Conservation (phyloP, 495 filamentous ascomycete species). For the Aspergillus wentii region DNA sequence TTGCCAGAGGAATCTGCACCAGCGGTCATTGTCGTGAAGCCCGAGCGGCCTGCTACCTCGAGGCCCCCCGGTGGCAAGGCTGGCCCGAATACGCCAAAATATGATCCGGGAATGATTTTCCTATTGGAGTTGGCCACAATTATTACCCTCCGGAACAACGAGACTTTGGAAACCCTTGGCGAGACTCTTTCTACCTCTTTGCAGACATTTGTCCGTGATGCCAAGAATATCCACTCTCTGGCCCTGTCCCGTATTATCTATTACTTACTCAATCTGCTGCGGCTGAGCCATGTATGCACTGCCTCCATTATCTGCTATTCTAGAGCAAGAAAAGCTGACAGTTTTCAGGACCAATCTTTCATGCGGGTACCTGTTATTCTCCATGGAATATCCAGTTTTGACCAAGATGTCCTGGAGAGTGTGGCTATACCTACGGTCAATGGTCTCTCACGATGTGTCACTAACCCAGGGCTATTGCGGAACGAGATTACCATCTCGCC, state of each 20-base stretch:
- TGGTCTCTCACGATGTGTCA: slow-evolving; percentile 75
- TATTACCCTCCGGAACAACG: slow-evolving; percentile 69
- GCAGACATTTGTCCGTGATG: slow-evolving; percentile 75
- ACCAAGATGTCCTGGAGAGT: slow-evolving; percentile 68
- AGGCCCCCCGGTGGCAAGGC: slow-evolving; percentile 36
- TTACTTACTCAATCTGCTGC: slow-evolving; percentile 79
- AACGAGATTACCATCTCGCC: slow-evolving; percentile 94
- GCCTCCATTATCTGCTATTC: neutral
- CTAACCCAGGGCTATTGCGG: slow-evolving; percentile 66
- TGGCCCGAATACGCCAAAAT: slow-evolving; percentile 56
- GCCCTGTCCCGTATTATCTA: slow-evolving; percentile 78
- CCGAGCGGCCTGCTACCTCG: slow-evolving; percentile 61
- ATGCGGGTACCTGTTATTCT: slow-evolving; percentile 89
- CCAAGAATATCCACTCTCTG: slow-evolving; percentile 69
- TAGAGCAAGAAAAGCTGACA: slow-evolving; percentile 19
- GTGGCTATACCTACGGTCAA: slow-evolving; percentile 69
- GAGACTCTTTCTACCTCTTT: slow-evolving; percentile 74
- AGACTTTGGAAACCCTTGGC: slow-evolving; percentile 66
- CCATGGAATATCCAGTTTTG: slow-evolving; percentile 84
- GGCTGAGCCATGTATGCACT: slow-evolving; percentile 77
- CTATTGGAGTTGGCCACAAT: slow-evolving; percentile 85
- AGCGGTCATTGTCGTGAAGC: slow-evolving; percentile 80
- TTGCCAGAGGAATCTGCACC: slow-evolving; percentile 81
- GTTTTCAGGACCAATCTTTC: slow-evolving; percentile 74
- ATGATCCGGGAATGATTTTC: slow-evolving; percentile 84